Base-by-base conservation (phyloP, 2,329 filamentous ascomycete genomes). In the Pestalotiopsis sp. region DNA sequence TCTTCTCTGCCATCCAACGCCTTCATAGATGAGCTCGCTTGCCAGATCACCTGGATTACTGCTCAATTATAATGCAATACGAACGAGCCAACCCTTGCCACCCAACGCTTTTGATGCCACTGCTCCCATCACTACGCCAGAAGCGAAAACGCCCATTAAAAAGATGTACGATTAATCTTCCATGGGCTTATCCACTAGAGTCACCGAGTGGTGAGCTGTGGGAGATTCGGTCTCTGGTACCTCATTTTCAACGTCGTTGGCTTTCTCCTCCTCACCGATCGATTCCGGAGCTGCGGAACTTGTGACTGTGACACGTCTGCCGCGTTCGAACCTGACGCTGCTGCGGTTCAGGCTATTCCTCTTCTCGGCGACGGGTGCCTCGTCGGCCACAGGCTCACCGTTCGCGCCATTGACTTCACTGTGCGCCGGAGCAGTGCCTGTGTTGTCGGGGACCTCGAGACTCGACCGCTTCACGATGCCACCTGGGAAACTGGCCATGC, bases 371-470 rank as follows among this genome's bases (percentile, higher is more conserved):
- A 64, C 7, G 38, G 66, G 20, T 20, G 25, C 13, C 70, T 80
- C 70, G 76, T 71, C 74, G 61, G 73, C 74, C 66, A 73, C 69
- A 72, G 80, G 74, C 72, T 79, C 77, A 65, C 85, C 85, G 72
- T 87, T 88, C 58, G 81, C 73, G 20, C 73, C 74, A 38, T 82
- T 81, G 14, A 81, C 74, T 70, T 80, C 81, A 41, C 76, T 79
- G 75, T 71, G 76, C 63, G 61, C 79, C 74, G 72, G 84, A 77
- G 72, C 83, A 78, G 69, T 76, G 36, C 84, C 82, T 56, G 87
- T 85, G 69, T 83, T 87, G 62, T 88, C 88, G 3, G 95, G 95
- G 2, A 98, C 94, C 75, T 97, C 94, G 2, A 98, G 87, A 76
- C 93, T 96, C 61, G 90, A 84, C 72, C 91, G 85, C 79, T 90